Percentiles rank a stretch among this genome's conserved stretches.
phyloP scores from a whole-genome alignment of 129 eudicot species.

The Glebionis coronaria region DNA sequence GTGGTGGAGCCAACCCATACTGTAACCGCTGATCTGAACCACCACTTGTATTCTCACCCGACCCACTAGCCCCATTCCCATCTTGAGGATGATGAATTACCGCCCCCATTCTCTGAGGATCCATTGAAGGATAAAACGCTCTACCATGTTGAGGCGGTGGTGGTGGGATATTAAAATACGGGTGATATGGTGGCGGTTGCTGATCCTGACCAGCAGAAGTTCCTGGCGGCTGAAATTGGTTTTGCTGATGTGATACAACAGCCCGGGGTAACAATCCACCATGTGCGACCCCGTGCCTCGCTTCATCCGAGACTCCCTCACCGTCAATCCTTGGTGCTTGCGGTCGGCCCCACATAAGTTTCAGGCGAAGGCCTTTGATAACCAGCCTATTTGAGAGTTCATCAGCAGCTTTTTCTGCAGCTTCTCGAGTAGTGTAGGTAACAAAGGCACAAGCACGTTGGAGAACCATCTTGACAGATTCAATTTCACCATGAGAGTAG shows the following conservation, averaged over 20 bases:
- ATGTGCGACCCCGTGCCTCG: constrained; percentile 61
- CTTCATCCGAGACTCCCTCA: constrained; percentile 40
- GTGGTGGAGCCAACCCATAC: constrained; percentile 53
- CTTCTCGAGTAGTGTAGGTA: constrained; percentile 94
- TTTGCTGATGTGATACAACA: constrained; percentile 89
- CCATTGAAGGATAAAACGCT: too few species aligned
- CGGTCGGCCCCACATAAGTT: constrained; percentile 96
- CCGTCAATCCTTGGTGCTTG: constrained; percentile 68
- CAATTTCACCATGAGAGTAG: constrained; percentile 91
- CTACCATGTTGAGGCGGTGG: too few species aligned
- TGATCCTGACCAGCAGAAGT: constrained; percentile 24
- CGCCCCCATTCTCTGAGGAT: too few species aligned
- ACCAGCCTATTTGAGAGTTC: constrained; percentile 90
- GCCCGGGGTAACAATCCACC: constrained; percentile 84
- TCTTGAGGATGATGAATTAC: constrained; percentile 64
- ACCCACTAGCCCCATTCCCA: constrained; percentile 50
- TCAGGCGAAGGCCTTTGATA: constrained; percentile 71
- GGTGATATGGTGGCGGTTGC: too few species aligned
- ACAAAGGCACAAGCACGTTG: constrained; percentile 92
- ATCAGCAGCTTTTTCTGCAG: constrained; percentile 86
- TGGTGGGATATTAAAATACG: too few species aligned
- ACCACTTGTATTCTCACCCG: constrained; percentile 41
- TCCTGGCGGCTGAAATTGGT: constrained; percentile 69
- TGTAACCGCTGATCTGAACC: constrained; percentile 25
- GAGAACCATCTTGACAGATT: constrained; percentile 73